Evolutionary conservation across 1,284 basidiomycete species (phyloP).

Genomic region (Ustilago trichophora): DNA sequence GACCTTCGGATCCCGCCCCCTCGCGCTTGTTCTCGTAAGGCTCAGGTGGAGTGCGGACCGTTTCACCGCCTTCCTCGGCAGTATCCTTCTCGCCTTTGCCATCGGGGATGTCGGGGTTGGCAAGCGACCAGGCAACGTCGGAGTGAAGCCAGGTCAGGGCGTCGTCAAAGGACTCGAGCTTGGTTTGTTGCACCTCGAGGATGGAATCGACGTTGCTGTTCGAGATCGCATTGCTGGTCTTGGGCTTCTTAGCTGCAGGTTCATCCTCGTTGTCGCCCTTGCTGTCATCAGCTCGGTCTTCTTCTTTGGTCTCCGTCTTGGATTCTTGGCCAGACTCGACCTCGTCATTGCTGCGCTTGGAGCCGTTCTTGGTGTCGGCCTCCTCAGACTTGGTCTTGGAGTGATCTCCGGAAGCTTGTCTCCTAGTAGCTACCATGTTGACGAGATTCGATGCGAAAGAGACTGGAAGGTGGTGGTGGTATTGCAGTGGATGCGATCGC

Average conservation of each 20-base stretch:
- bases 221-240: conserved; percentile 11
- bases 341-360: conserved; percentile 10
- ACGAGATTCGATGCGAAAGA: not conserved
- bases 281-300: not conserved
- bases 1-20: conserved; percentile 8
- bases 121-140: conserved; percentile 21
- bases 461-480: not conserved
- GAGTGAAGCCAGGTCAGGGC: conserved; percentile 39
- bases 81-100: conserved; percentile 31
- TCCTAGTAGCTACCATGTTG: conserved; percentile 33
- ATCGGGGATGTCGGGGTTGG: conserved; percentile 24
- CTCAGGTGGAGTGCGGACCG: conserved; percentile 18
- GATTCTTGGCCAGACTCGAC: conserved; percentile 3
- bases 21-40: conserved; percentile 28
- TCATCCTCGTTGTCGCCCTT: conserved; percentile 1
- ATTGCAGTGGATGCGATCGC: too few species aligned
- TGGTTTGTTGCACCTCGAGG: conserved; percentile 40
- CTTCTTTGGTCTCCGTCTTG: not conserved
- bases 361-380: not conserved
- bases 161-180: conserved; percentile 38
- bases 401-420: conserved; percentile 19
- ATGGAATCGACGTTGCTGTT: conserved; percentile 9
- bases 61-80: conserved; percentile 24
- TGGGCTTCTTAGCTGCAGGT: conserved; percentile 31
- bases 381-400: not conserved